A percentile compares a stretch with the other conserved stretches of the same genome.
Conservation (phyloP, 768 basidiomycete genomes). For the Dacryopinax primogenitus region DNA sequence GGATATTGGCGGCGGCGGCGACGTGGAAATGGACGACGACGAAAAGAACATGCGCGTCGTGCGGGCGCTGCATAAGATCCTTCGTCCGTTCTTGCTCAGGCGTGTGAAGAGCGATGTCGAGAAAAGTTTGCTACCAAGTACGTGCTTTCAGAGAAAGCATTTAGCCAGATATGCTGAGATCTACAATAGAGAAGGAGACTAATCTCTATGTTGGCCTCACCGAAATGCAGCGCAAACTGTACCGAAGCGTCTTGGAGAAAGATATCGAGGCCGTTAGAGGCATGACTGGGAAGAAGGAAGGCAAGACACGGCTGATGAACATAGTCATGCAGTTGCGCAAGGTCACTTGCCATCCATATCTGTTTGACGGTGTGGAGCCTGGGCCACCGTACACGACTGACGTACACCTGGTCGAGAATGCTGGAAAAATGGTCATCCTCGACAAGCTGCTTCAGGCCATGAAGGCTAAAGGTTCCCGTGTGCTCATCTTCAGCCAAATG, state of each 20-base stretch:
- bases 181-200: slow-evolving; percentile 75
- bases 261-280: slow-evolving; percentile 98
- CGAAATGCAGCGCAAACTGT: slow-evolving; percentile 98
- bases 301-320: slow-evolving; percentile 93
- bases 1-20: slow-evolving; percentile 46
- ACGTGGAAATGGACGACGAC: slow-evolving; percentile 36
- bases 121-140: slow-evolving; percentile 86
- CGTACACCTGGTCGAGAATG: slow-evolving; percentile 87
- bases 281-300: slow-evolving; percentile 91
- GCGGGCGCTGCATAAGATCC: slow-evolving; percentile 91
- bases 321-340: slow-evolving; percentile 91
- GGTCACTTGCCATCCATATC: slow-evolving; percentile 81
- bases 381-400: slow-evolving; percentile 98
- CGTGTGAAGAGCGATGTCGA: slow-evolving; percentile 95
- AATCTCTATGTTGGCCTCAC: slow-evolving; percentile 95
- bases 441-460: slow-evolving; percentile 80
- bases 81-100: slow-evolving; percentile 85
- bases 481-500: slow-evolving; percentile 98
- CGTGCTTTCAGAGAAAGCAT: slow-evolving; percentile 18
- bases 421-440: slow-evolving; percentile 94
- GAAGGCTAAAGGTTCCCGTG: slow-evolving; percentile 87
- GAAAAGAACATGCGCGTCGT: slow-evolving; percentile 86
- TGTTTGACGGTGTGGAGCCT: slow-evolving; percentile 95
- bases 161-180: slow-evolving; percentile 7
- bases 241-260: slow-evolving; percentile 88